Base-by-base conservation (phyloP, 2,329 filamentous ascomycete species). In the Penicillium hordei region DNA sequence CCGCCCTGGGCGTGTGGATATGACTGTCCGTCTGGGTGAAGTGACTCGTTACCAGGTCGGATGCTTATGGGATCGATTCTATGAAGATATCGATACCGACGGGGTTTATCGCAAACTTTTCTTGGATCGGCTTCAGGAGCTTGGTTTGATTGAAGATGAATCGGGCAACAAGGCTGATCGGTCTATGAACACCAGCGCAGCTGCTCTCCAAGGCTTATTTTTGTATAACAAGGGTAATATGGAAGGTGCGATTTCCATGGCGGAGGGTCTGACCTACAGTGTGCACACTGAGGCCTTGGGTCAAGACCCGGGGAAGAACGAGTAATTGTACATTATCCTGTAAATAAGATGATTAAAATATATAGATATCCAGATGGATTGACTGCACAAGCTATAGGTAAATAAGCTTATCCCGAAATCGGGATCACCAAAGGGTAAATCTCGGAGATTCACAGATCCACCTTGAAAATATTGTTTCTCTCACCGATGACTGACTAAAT, bases 11-110 rank as follows among this genome's bases (percentile, higher is more conserved):
- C 85, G 94, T 48, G 92, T 99, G 0, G 94, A 99, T 75, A 89
- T 97, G 88, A 94, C 91, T 65, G 84, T 96, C 4, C 86, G 91
- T 54, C 88, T 99, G 48, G 93, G 93, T 38, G 90, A 96, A 74
- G 92, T 93, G 33, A 93, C 90, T 3, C 82, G 86, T 58, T 89
- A 90, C 72, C 94, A 97, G 76, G 93, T 95, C 19, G 85, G 80
- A 15, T 82, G 89, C 74, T 89, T 99, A 78, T 99, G 93, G 92
- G 89, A 95, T 73, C 86, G 94, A 21, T 99, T 97, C 78, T 99
- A 97, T 70, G 89, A 89, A 4, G 90, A 95, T 34, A 79, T 91
- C 25, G 93, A 96, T 69, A 64, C 68, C 0, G 82, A 86, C 54
- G 86, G 87, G 17, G 74, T 77, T 6, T 83, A 86, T 21, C 86